Evolutionary conservation across 192 early-diverging fungal genomes (phyloP), one percentile per base, ranked within the genome.

Genomic region (Phycomyces nitens): DNA sequence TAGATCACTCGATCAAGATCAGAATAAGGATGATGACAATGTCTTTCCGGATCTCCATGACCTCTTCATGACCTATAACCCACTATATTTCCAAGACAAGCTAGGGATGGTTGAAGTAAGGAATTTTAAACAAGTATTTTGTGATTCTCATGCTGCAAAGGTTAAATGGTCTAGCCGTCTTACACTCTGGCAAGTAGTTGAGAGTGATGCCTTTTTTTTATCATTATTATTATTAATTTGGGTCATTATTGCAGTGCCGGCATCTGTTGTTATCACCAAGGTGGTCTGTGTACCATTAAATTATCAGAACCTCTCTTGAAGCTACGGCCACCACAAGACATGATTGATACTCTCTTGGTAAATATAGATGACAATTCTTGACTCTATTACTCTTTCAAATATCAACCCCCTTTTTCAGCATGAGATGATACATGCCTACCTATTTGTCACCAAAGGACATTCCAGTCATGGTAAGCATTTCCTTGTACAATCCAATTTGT

Each of bases 341-440:
- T 85, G 53, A 79, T 87, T 40, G 76, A 85, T 23, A 87, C 85
- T 5, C 66, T 88, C 14, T 72, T 88, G 10, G 60, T 61, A 61
- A n/a, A 42, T 7, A 7, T 14, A 42, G 8, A 42, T n/a, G n/a
- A n/a, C n/a, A n/a, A n/a, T n/a, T n/a, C n/a, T n/a, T n/a, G n/a
- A n/a, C n/a, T n/a, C n/a, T 34, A 34, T 34, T 34, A 34, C 7
- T 34, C 7, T 34, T 34, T 34, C 2, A 34, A 34, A n/a, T n/a
- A n/a, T n/a, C n/a, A n/a, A 34, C 29, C 29, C 29, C 29, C 29
- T 34, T 34, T 34, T 34, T 22, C 26, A 69, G 60, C 88, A 88
- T 44, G 86, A 89, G 55, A 88, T 88, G 84, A 86, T 88, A 22
- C 86, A 89, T 65, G 87, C 87, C 7, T 84, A 81, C 41, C 63